Evolutionary conservation across 1,139 yeast genomes (phyloP).

Genomic region (Candida sojae): DNA sequence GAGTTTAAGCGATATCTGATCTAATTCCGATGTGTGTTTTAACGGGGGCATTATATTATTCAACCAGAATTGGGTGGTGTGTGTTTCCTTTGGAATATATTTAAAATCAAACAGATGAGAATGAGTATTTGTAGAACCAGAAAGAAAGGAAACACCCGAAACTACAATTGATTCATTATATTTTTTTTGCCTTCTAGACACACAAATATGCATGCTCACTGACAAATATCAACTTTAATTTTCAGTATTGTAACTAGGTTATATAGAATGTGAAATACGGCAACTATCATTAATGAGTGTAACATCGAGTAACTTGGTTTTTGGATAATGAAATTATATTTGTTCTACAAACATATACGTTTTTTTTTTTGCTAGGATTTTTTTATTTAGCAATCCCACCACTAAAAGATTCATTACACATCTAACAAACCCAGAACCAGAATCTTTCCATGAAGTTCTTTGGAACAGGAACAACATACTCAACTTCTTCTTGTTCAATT

Average conservation of each 20-base stretch:
- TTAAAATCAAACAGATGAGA: too few species aligned
- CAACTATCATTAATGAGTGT: too few species aligned
- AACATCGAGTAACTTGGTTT: too few species aligned
- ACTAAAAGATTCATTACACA: too few species aligned
- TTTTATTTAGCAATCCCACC: constrained; percentile 24
- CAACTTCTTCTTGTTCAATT: constrained; percentile 39
- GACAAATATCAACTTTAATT: too few species aligned
- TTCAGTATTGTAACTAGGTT: background rate
- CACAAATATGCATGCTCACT: background rate
- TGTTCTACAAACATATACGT: background rate
- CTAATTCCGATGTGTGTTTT: constrained; percentile 1
- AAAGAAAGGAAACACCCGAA: background rate
- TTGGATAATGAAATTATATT: background rate
- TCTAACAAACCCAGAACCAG: constrained; percentile 47
- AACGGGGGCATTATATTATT: too few species aligned
- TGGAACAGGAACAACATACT: constrained; percentile 27
- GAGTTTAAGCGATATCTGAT: constrained; percentile 1
- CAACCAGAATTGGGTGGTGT: too few species aligned
- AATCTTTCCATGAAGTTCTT: constrained; percentile 32
- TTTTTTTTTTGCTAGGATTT: background rate
- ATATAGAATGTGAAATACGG: too few species aligned
- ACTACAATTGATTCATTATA: too few species aligned
- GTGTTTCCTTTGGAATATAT: too few species aligned
- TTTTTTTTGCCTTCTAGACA: background rate
- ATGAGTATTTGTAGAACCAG: too few species aligned